A percentile compares a stretch with the other conserved stretches of the same genome.
These are phyloP conservation scores for Cicer pinnatifidum DNA, from an alignment of 306 rosid species.

Conservation along the genomic window DNA sequence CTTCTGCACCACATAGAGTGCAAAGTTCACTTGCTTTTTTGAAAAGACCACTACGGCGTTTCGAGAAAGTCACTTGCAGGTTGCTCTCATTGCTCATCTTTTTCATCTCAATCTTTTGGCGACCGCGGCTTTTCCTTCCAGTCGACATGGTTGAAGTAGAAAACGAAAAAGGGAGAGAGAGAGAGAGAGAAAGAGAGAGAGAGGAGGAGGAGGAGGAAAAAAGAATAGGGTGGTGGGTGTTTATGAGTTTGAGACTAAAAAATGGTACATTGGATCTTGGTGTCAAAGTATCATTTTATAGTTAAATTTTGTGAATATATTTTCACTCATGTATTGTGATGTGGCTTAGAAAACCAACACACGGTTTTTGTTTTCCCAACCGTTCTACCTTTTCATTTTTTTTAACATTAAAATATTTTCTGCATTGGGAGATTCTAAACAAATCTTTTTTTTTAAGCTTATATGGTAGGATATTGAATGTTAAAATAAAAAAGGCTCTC, in stretches of 20 bases:
- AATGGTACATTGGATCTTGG: not conserved
- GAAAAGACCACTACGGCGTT: conserved; percentile 49
- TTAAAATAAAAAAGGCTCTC: not conserved
- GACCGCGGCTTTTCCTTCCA: conserved; percentile 33
- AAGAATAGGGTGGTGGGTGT: not conserved
- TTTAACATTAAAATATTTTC: not conserved
- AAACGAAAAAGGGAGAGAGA: too few relatives aligned
- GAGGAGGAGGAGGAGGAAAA: too few relatives aligned
- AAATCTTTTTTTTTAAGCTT: not conserved
- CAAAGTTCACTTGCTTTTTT: conserved; percentile 56
- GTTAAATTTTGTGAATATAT: not conserved
- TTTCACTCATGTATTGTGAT: not conserved
- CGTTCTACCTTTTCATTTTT: not conserved
- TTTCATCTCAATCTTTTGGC: conserved; percentile 48
- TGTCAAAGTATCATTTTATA: conserved; percentile 30
- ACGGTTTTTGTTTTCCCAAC: not conserved
- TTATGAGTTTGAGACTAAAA: not conserved
- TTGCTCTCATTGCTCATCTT: conserved; percentile 50
- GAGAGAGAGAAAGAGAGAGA: too few relatives aligned
- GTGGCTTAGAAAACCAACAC: not conserved
- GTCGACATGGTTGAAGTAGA: conserved; percentile 3
- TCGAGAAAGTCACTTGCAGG: conserved; percentile 51
- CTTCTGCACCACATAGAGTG: conserved; percentile 41
- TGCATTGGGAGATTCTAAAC: not conserved
- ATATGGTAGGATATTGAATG: conserved; percentile 22